A percentile compares a stretch with the other conserved stretches of the same genome.
Evolutionary conservation across 2,329 filamentous ascomycete genomes (phyloP).

Genomic region (Xylaria sp.): DNA sequence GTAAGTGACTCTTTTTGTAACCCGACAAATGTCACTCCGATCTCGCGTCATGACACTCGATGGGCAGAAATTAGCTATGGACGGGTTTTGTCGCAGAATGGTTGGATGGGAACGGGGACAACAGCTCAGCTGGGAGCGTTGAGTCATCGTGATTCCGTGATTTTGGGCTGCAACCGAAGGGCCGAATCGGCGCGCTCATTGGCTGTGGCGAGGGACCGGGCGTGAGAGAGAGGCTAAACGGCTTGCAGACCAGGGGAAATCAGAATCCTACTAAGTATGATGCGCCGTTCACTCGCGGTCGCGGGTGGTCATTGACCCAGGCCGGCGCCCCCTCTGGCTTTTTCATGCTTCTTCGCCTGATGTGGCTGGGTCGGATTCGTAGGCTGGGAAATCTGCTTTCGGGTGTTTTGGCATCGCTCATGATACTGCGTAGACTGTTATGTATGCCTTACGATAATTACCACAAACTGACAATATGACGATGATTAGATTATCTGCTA

Average conservation of each 20-base stretch:
- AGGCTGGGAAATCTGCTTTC: conserved; percentile 19
- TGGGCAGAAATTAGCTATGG: conserved; percentile 13
- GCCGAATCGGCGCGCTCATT: conserved; percentile 38
- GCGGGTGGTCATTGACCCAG: conserved; percentile 22
- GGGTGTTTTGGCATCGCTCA: conserved; percentile 30
- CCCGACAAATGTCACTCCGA: conserved; percentile 26
- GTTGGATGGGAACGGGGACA: conserved; percentile 27
- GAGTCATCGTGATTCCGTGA: conserved; percentile 44
- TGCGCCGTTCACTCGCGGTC: conserved; percentile 31
- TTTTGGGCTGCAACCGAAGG: conserved; percentile 39
- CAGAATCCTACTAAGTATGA: conserved; percentile 37
- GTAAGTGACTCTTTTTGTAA: too few relatives aligned
- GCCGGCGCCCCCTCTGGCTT: conserved; percentile 10
- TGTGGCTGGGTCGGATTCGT: conserved; percentile 35
- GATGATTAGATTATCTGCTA: conserved; percentile 8
- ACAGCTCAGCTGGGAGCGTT: conserved; percentile 38
- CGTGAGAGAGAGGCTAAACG: conserved; percentile 40
- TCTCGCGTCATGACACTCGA: conserved; percentile 32
- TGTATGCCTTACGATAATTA: conserved; percentile 33
- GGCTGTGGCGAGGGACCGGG: conserved; percentile 36
- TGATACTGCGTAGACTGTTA: conserved; percentile 2
- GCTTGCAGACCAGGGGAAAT: conserved; percentile 40
- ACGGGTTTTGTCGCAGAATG: conserved; percentile 17
- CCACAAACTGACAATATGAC: conserved; percentile 15
- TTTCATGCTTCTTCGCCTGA: conserved; percentile 25